A percentile compares a stretch with the other conserved stretches of the same genome.
These are phyloP conservation scores for Mortierella claussenii DNA, from an alignment of 192 early-diverging fungal species.

Conservation along the genomic window DNA sequence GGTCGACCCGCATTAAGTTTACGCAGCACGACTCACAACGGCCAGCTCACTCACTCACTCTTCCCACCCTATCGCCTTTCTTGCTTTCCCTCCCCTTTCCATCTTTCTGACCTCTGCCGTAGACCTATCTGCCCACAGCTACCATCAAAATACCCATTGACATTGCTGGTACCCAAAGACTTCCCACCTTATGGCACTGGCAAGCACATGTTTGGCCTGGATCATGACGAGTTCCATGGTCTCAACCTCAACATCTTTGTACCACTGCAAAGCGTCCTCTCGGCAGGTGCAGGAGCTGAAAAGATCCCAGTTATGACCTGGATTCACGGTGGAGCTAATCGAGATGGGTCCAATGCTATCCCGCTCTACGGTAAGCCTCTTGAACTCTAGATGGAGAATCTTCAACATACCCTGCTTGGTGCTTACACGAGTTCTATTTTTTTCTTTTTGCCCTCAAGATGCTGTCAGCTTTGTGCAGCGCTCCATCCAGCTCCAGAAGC, in stretches of 20 bases:
- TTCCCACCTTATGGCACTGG: background rate
- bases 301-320: slow-evolving; percentile 32
- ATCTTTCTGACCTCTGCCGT: background rate
- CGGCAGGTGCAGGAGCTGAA: background rate
- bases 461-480: slow-evolving; percentile 25
- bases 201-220: slow-evolving; percentile 19
- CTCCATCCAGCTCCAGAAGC: slow-evolving; percentile 24
- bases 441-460: slow-evolving; percentile 17
- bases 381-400: no score
- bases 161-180: slow-evolving; percentile 1
- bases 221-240: slow-evolving; percentile 11
- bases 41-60: background rate
- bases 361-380: slow-evolving; percentile 25
- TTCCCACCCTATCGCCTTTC: background rate
- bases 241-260: slow-evolving; percentile 40
- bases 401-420: no score
- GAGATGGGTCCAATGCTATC: slow-evolving; percentile 24
- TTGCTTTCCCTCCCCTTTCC: background rate
- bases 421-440: no score
- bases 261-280: slow-evolving; percentile 2
- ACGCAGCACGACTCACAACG: no score
- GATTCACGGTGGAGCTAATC: slow-evolving; percentile 21
- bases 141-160: background rate
- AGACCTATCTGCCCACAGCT: slow-evolving; percentile 24
- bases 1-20: no score